Evolutionary conservation across 306 rosid species (phyloP).

Genomic region (Adenanthera pavonina): DNA sequence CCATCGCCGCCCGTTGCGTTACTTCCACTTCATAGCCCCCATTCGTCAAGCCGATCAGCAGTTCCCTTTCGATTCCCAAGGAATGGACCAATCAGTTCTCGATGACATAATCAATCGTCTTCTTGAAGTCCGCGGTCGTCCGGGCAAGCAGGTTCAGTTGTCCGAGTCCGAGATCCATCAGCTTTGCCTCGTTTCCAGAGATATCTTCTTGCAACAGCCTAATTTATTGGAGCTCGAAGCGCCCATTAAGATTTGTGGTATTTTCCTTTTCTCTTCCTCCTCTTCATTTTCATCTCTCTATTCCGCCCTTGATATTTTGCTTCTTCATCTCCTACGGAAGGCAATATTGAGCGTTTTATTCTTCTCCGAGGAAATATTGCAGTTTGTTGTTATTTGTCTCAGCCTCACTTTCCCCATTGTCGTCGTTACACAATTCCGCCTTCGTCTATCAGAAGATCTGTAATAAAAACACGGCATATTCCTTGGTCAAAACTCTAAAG

Average conservation of each 20-base stretch:
- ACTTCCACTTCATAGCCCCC: slow-evolving; percentile 11
- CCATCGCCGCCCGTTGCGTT: slow-evolving; percentile 17
- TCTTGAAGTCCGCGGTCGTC: slow-evolving; percentile 80
- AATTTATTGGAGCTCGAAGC: slow-evolving; percentile 84
- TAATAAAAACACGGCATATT: not conserved
- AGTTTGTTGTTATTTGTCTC: not conserved
- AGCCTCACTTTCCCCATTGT: not conserved
- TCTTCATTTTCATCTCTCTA: not conserved
- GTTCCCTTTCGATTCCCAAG: slow-evolving; percentile 36
- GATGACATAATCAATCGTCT: slow-evolving; percentile 89
- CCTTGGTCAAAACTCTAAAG: not conserved
- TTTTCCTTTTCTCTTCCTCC: not conserved
- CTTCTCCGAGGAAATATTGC: not conserved
- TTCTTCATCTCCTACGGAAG: not conserved
- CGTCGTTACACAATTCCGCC: not conserved
- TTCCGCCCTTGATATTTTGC: not conserved
- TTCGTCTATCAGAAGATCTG: not conserved
- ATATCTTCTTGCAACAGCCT: slow-evolving; percentile 85
- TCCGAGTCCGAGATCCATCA: slow-evolving; percentile 95
- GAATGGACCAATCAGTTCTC: slow-evolving; percentile 73
- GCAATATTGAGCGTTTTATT: not conserved
- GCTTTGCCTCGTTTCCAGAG: slow-evolving; percentile 71
- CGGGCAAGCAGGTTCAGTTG: slow-evolving; percentile 92
- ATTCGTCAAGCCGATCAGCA: slow-evolving; percentile 10
- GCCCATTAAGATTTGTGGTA: slow-evolving; percentile 96